phyloP scores from a whole-genome alignment of 2,329 filamentous ascomycete genomes.

The Aspergillus thermomutatus region DNA sequence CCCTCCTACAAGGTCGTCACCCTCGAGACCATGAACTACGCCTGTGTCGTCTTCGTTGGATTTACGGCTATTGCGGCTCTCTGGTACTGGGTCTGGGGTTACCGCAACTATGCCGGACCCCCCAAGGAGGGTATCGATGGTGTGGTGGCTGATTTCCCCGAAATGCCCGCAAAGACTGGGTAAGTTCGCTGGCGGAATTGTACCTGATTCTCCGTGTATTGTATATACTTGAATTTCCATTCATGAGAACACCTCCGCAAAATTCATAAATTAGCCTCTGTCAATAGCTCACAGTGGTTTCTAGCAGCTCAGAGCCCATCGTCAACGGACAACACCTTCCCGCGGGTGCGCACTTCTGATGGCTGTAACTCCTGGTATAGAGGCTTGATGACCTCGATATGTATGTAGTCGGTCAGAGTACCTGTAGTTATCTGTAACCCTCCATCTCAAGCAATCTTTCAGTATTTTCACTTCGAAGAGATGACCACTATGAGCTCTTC shows the following conservation, averaged over 20 bases:
- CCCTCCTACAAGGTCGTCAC: slow-evolving; percentile 57
- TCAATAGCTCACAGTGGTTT: too few relatives aligned
- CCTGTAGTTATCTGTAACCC: background rate
- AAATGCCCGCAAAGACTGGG: background rate
- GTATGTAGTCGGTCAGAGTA: background rate
- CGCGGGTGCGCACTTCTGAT: too few relatives aligned
- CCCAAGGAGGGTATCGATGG: slow-evolving; percentile 23
- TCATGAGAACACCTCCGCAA: background rate
- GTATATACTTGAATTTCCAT: background rate
- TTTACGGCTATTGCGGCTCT: slow-evolving; percentile 58
- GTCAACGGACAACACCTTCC: background rate
- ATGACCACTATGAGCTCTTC: background rate
- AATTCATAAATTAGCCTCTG: too few relatives aligned
- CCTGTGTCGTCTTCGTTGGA: slow-evolving; percentile 68
- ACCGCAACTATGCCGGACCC: slow-evolving; percentile 51
- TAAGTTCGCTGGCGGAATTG: background rate
- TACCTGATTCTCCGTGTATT: background rate
- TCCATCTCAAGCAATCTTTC: too few relatives aligned
- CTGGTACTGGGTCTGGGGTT: slow-evolving; percentile 70
- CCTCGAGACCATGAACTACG: slow-evolving; percentile 65
- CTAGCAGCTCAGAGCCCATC: background rate
- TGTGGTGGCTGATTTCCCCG: background rate
- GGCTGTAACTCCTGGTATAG: background rate
- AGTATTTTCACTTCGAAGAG: background rate
- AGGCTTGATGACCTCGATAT: too few relatives aligned